A percentile compares a stretch with the other conserved stretches of the same genome.
phyloP scores from a whole-genome alignment of 2,329 filamentous ascomycete genomes.

The Beauveria sp. region DNA sequence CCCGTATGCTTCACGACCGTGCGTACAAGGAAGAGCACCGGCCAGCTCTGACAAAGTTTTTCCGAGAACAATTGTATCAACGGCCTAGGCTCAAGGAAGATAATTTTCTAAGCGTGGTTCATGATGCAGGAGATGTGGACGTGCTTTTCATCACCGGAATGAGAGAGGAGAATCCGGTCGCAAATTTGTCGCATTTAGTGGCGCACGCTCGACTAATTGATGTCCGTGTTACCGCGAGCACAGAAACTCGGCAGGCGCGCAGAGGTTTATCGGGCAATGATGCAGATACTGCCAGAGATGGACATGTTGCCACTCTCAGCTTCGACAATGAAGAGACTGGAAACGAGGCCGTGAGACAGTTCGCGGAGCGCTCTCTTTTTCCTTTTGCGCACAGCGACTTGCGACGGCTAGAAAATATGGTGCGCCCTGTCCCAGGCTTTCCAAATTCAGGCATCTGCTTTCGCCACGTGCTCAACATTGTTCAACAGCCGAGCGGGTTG shows the following conservation, averaged over 20 bases:
- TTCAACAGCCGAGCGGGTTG: constrained; percentile 43
- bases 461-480: constrained; percentile 50
- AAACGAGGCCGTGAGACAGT: constrained; percentile 22
- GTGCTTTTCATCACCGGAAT: constrained; percentile 56
- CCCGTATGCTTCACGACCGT: constrained; percentile 43
- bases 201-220: constrained; percentile 46
- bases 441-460: constrained; percentile 45
- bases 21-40: constrained; percentile 56
- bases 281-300: neutral
- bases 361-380: neutral
- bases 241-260: neutral
- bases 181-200: constrained; percentile 45
- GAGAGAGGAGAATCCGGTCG: constrained; percentile 52
- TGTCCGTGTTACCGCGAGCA: constrained; percentile 21
- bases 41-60: constrained; percentile 43
- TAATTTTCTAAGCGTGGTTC: constrained; percentile 41
- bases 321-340: constrained; percentile 46
- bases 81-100: neutral
- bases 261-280: neutral
- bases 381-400: constrained; percentile 29
- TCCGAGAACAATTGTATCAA: constrained; percentile 38
- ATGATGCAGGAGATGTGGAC: constrained; percentile 33
- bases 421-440: constrained; percentile 39
- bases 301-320: neutral
- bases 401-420: constrained; percentile 40